phyloP scores from a whole-genome alignment of 2,329 filamentous ascomycete species.

The Alternaria arborescens region DNA sequence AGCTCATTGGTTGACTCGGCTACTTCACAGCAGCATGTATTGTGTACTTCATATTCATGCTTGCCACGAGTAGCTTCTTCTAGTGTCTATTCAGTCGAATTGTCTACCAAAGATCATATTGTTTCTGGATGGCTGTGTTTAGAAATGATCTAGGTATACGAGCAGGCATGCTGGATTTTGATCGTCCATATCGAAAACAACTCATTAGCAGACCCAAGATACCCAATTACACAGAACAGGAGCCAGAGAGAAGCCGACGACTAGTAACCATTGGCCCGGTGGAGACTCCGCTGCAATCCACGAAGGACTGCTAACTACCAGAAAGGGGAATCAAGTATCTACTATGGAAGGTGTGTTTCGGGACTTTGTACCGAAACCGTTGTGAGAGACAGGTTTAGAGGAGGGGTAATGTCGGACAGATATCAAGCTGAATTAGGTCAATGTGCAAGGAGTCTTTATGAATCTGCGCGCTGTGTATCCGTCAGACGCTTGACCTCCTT shows the following conservation, averaged over 20 bases:
- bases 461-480: not conserved
- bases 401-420: not conserved
- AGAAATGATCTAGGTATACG: not conserved
- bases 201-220: not conserved
- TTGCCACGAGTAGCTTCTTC: not conserved
- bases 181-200: not conserved
- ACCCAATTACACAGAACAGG: not conserved
- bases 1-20: not conserved
- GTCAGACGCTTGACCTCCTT: not conserved
- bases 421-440: not conserved
- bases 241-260: not conserved
- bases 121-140: not conserved
- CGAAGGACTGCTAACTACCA: not conserved
- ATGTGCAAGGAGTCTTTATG: not conserved
- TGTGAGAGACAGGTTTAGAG: not conserved
- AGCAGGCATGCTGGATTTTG: not conserved
- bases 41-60: not conserved
- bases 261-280: not conserved
- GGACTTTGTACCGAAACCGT: not conserved
- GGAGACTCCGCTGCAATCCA: not conserved
- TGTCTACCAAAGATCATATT: not conserved
- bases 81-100: not conserved
- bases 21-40: not conserved
- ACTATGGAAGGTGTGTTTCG: not conserved
- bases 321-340: not conserved